Base-by-base conservation (phyloP, 352 stramenopile species). In the Albugo laibachii region DNA sequence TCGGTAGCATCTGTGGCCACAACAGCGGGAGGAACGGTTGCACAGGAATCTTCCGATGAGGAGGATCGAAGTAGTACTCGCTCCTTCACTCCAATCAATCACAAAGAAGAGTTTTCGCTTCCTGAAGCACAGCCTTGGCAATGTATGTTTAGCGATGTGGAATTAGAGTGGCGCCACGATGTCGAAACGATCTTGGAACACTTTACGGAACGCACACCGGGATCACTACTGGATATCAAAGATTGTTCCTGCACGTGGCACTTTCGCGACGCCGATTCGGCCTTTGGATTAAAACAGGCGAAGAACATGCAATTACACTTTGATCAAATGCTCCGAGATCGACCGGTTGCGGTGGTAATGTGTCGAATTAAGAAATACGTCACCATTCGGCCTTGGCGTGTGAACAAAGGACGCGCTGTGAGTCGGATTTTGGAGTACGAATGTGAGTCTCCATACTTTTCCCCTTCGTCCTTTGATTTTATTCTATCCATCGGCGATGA, bases 271-370 rank as follows among this genome's bases (percentile, higher is more conserved):
- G 75, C 77, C 1, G 79, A 92, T 54, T 70, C 75, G 13, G 83
- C 71, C 4, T 91, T 86, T 51, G 80, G 80, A 1, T 52, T 91
- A 13, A 88, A 83, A 48, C 80, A 92, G 41, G 80, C 80, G 10
- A 92, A 91, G 49, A 77, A 92, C 37, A 57, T 92, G 69, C 80
- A 92, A 52, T 58, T 91, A 19, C 79, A 92, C 62, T 88, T 92
- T 45, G 79, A 92, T 38, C 79, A 92, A 48, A 92, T 87, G 75
- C 66, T 92, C 18, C 69, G 75, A 41, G 79, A 89, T 53, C 61
- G 82, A 10, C 79, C 76, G 0, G 79, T 91, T 11, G 66, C 71
- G 11, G 73, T 92, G 13, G 73, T 92, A 42, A 91, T 91, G 74
- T 87, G 73, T 52, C 79, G 70, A 2, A 83, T 85, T 45, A 89